A percentile compares a stretch with the other conserved stretches of the same genome.
phyloP scores from a whole-genome alignment of 1,139 yeast species.

The Hemisphaericaspora xylofermentans region DNA sequence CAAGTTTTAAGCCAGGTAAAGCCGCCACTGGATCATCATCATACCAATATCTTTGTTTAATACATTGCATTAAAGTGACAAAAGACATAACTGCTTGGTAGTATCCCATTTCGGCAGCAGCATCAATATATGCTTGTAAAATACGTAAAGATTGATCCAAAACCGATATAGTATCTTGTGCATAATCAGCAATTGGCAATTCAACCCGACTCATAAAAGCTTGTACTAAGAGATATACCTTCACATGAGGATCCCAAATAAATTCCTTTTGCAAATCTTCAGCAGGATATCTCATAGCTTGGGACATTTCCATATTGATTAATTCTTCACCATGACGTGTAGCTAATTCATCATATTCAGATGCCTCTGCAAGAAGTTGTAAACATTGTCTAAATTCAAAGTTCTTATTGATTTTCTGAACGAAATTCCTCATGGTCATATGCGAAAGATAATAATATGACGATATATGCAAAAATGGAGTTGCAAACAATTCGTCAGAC shows the following conservation, averaged over 20 bases:
- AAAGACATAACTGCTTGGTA: slow-evolving; percentile 58
- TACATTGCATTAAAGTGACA: slow-evolving; percentile 75
- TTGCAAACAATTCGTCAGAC: slow-evolving; percentile 55
- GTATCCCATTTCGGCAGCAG: slow-evolving; percentile 81
- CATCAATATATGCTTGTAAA: slow-evolving; percentile 88
- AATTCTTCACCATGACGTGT: slow-evolving; percentile 95
- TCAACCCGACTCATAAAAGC: slow-evolving; percentile 84
- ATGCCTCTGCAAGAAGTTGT: slow-evolving; percentile 70
- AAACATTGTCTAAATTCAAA: slow-evolving; percentile 70
- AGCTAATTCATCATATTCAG: slow-evolving; percentile 90
- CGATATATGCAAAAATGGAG: slow-evolving; percentile 82
- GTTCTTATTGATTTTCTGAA: slow-evolving; percentile 48
- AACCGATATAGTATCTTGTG: slow-evolving; percentile 91
- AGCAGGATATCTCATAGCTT: slow-evolving; percentile 74
- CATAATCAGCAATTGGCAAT: slow-evolving; percentile 91
- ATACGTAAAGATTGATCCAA: slow-evolving; percentile 93
- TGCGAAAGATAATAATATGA: slow-evolving; percentile 94
- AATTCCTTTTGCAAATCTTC: slow-evolving; percentile 63
- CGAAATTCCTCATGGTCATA: slow-evolving; percentile 72
- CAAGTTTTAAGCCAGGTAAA: slow-evolving; percentile 65
- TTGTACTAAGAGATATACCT: slow-evolving; percentile 80
- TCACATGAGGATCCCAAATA: slow-evolving; percentile 96
- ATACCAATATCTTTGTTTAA: slow-evolving; percentile 87
- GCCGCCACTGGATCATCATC: slow-evolving; percentile 70
- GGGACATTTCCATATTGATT: slow-evolving; percentile 87